A percentile compares a stretch with the other conserved stretches of the same genome.
phyloP scores from a whole-genome alignment of 2,329 filamentous ascomycete genomes.

The Hypoxylon sp. region DNA sequence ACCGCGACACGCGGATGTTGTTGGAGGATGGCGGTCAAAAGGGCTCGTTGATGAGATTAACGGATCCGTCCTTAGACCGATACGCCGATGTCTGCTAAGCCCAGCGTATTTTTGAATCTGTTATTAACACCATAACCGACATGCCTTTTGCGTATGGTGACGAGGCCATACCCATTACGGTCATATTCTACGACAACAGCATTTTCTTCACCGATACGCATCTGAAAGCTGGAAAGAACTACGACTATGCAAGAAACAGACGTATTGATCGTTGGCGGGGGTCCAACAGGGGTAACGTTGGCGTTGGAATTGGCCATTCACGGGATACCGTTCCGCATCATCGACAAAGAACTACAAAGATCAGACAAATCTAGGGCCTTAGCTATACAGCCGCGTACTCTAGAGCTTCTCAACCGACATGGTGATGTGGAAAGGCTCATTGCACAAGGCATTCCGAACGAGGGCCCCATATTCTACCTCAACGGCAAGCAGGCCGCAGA shows the following conservation, averaged over 20 bases:
- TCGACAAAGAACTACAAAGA: constrained; percentile 52
- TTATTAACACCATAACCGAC: too few relatives aligned
- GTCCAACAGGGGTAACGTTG: constrained; percentile 52
- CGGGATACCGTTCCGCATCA: constrained; percentile 44
- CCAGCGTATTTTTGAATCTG: too few relatives aligned
- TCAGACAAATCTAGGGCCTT: constrained; percentile 53
- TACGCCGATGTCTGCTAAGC: too few relatives aligned
- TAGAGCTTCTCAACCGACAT: constrained; percentile 59
- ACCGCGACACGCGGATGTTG: too few relatives aligned
- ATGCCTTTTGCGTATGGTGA: too few relatives aligned
- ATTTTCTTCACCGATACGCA: too few relatives aligned
- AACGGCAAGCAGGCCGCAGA: constrained; percentile 45
- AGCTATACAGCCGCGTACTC: constrained; percentile 56
- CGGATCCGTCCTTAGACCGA: too few relatives aligned
- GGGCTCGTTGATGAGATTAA: too few relatives aligned
- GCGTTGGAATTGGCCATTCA: constrained; percentile 47
- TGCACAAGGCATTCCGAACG: constrained; percentile 48
- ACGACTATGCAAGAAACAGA: constrained; percentile 43
- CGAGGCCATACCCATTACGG: too few relatives aligned
- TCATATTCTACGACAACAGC: too few relatives aligned
- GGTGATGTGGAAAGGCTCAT: constrained; percentile 50
- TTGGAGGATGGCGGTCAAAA: too few relatives aligned
- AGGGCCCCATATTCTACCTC: constrained; percentile 51
- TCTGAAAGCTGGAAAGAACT: constrained; percentile 10
- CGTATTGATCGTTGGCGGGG: constrained; percentile 53